phyloP scores from a whole-genome alignment of 208 protist species.

The Leishmania tropica region DNA sequence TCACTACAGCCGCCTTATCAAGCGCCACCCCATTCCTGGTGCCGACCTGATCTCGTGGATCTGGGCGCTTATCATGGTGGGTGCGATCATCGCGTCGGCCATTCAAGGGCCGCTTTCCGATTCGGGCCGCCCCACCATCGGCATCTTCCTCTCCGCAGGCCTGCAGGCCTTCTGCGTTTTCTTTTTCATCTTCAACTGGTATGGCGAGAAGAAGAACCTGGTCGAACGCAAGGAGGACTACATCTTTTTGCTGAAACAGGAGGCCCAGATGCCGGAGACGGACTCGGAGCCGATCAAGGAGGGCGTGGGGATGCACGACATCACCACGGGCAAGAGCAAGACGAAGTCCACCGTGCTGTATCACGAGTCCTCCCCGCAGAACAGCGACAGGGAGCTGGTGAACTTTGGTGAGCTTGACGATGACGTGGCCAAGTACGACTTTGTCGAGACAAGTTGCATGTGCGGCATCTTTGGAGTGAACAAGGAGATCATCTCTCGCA shows the following conservation, averaged over 20 bases:
- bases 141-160: constrained; percentile 42
- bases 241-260: constrained; percentile 31
- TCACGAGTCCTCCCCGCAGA: not conserved
- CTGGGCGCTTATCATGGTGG: constrained; percentile 49
- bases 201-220: constrained; percentile 58
- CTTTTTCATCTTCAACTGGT: constrained; percentile 62
- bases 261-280: constrained; percentile 14
- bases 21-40: constrained; percentile 36
- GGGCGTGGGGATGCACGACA: not conserved
- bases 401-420: not conserved
- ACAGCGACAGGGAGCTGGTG: constrained; percentile 2
- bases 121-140: constrained; percentile 33
- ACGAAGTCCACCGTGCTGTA: constrained; percentile 4
- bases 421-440: not conserved
- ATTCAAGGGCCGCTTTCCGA: constrained; percentile 54
- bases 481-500: constrained; percentile 30
- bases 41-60: constrained; percentile 50
- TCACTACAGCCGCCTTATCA: constrained; percentile 62
- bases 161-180: constrained; percentile 32
- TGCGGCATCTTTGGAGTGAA: constrained; percentile 41
- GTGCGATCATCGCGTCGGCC: constrained; percentile 35
- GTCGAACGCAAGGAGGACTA: constrained; percentile 49
- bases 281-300: constrained; percentile 9
- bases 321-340: not conserved
- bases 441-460: constrained; percentile 1